These are phyloP conservation scores for Magnusiomyces suaveolens DNA, from an alignment of 1,139 yeast species.

Conservation along the genomic window DNA sequence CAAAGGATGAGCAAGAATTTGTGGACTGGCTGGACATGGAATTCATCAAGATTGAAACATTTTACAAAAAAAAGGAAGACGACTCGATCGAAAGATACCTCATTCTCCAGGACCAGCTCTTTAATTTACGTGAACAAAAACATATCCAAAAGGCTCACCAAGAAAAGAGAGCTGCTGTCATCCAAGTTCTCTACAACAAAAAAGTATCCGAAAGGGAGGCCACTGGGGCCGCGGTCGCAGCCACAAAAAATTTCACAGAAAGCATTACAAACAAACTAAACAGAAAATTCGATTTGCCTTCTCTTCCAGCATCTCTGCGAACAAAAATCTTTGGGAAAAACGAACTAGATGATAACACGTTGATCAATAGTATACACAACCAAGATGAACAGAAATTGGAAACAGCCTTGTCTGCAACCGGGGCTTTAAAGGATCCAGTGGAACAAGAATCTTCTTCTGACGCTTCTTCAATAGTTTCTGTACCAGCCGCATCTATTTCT, in stretches of 20 bases:
- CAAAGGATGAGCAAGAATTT: conserved; percentile 39
- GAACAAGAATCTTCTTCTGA: background rate
- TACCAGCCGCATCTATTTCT: background rate
- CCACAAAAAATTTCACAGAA: conserved; percentile 20
- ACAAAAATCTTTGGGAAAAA: conserved; percentile 6
- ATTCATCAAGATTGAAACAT: conserved; percentile 48
- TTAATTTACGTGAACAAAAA: conserved; percentile 51
- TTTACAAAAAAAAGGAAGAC: conserved; percentile 51
- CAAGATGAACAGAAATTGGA: background rate
- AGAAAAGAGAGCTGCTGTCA: conserved; percentile 12
- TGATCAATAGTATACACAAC: background rate
- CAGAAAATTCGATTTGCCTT: conserved; percentile 27
- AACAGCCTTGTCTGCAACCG: background rate
- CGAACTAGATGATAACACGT: background rate
- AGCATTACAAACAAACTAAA: conserved; percentile 19
- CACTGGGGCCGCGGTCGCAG: conserved; percentile 9
- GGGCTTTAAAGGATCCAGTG: background rate
- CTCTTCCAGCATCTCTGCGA: conserved; percentile 23
- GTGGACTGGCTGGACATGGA: conserved; percentile 53
- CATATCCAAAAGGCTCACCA: conserved; percentile 13
- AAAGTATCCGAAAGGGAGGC: background rate
- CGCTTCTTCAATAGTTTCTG: background rate
- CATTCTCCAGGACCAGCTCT: conserved; percentile 57
- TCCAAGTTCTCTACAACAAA: background rate
- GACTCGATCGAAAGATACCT: conserved; percentile 53